phyloP scores from a whole-genome alignment of 495 filamentous ascomycete genomes.

The Xylaria sp. region DNA sequence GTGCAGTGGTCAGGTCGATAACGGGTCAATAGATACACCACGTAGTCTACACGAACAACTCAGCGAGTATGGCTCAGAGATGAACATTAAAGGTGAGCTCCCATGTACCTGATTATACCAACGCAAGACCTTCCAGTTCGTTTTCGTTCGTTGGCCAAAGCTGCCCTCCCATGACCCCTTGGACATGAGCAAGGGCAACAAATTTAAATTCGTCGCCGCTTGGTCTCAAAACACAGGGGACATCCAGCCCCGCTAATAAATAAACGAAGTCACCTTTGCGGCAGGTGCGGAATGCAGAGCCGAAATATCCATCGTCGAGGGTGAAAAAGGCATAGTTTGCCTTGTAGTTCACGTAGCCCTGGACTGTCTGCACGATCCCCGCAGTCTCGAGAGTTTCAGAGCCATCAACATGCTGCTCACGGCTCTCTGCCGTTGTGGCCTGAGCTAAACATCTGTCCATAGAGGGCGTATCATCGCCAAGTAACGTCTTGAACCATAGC shows the following conservation, averaged over 20 bases:
- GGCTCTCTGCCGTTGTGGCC: neutral
- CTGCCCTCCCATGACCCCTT: constrained; percentile 6
- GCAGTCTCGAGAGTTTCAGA: neutral
- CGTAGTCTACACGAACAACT: too few relatives aligned
- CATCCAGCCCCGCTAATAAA: constrained; percentile 7
- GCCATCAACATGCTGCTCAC: neutral
- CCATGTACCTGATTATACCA: neutral
- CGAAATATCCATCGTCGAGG: constrained; percentile 9
- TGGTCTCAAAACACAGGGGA: neutral
- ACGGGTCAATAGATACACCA: too few relatives aligned
- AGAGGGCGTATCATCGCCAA: neutral
- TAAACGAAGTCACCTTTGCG: neutral
- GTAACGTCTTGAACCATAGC: neutral
- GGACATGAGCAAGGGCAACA: constrained; percentile 1
- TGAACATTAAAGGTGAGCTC: too few relatives aligned
- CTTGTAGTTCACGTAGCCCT: constrained; percentile 1
- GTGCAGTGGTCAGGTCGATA: too few relatives aligned
- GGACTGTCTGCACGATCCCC: neutral
- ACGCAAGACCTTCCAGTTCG: neutral
- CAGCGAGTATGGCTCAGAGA: too few relatives aligned
- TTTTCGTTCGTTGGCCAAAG: constrained; percentile 10
- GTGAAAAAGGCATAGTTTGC: constrained; percentile 13
- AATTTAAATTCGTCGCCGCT: neutral
- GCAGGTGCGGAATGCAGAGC: constrained; percentile 4
- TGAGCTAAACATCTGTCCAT: too few relatives aligned